Base-by-base conservation (phyloP, 2,329 filamentous ascomycete genomes). In the Paraconiothyrium brasiliense region DNA sequence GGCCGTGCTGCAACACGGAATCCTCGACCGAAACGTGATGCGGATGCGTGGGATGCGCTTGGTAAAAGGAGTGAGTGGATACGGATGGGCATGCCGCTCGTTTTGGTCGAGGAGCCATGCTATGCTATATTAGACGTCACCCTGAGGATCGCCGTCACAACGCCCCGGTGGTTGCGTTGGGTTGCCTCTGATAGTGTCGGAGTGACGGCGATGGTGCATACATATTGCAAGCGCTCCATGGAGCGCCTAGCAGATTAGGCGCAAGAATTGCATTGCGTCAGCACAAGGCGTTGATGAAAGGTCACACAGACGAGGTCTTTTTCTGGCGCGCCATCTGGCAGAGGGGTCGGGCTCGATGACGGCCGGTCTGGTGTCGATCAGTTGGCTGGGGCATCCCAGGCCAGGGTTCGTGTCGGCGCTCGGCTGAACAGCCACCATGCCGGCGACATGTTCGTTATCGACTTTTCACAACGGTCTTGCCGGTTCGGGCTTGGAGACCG, bases 381-480 rank as follows among this genome's bases (percentile, higher is more conserved):
- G 70, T 65, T 62, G 71, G 67, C 54, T n/a, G 43, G 54, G 54
- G 54, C 51, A 54, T 44, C 37, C 37, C 24, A 68, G 66, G 62
- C 69, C 68, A 74, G 73, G 74, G 67, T 71, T 65, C 47, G 59
- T 75, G 54, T 47, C 73, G 73, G 72, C 69, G 73, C 73, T 76
- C 72, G 74, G 73, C 71, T 75, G 72, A 69, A 66, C 69, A 72
- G 74, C 70, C 73, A 75, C 63, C 62, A 64, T 41, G 63, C 63
- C 69, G 74, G 75, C 71, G 72, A 77, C 72, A 76, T 76, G 4
- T 68, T 75, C 67, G 67, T 71, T 71, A 70, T 76, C 72, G 68
- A 76, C 55, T 48, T 67, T 59, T 65, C 57, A 62, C 57, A 72
- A 76, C 72, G 71, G 72, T 68, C 63, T 71, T 76, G 63, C 75